Evolutionary conservation across 257 asterid species (phyloP), one percentile per base, ranked within the genome.

Genomic region (Cinchona pubescens): DNA sequence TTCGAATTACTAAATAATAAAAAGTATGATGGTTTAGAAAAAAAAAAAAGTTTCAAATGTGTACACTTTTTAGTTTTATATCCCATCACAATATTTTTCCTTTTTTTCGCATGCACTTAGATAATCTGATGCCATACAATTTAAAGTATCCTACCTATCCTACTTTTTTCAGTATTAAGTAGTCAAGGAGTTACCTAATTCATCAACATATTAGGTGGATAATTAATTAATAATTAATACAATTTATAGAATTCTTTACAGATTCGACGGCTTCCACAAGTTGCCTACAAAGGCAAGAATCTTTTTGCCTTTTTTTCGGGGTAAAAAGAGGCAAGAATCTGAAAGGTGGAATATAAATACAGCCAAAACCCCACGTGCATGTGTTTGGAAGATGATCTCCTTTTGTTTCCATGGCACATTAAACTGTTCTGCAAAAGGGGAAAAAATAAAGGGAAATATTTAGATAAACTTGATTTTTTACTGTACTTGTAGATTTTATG

Each of bases 181-280:
- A 48, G 55, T 15, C 23, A 48, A 48, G 56, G 23, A 49, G 5
- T 16, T 19, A 19, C 56, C 32, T 25, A n/a, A 58, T 58, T 10
- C 4, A n/a, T 8, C 30, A n/a, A n/a, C 15, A 25, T 19, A 49
- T 15, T 13, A 45, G 13, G 25, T 37, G 69, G 25, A 21, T 7
- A 37, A n/a, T n/a, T n/a, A n/a, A n/a, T n/a, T n/a, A n/a, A 6
- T 40, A 8, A 2, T 40, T n/a, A 38, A 40, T 67, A 67, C 42
- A 37, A 34, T 70, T 23, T 27, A 48, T 4, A 7, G 63, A 46
- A n/a, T 27, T n/a, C 40, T 45, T 15, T 29, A 43, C 51, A 45
- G 73, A 70, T 70, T 70, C 25, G 49, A 71, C 43, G 16, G 63
- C 46, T 71, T 46, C 23, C 65, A 53, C 75, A 32, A 71, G 75